These are phyloP conservation scores for Truncatella angustata DNA, from an alignment of 2,329 filamentous ascomycete genomes.

Conservation along the genomic window DNA sequence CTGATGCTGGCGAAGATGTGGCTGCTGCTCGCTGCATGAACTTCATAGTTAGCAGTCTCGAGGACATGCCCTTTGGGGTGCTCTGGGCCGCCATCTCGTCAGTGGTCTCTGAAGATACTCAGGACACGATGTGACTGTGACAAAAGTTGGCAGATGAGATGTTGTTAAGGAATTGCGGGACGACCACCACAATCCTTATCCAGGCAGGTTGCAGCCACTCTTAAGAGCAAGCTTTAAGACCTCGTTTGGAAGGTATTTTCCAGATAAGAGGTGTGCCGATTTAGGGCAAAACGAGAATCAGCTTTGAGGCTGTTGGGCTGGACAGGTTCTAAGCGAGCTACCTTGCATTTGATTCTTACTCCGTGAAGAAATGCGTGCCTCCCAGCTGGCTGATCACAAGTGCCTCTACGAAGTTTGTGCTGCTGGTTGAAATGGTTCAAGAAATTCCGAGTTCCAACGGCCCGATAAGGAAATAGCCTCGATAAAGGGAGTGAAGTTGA, in stretches of 20 bases:
- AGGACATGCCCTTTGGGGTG: slow-evolving; percentile 71
- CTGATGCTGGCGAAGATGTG: slow-evolving; percentile 43
- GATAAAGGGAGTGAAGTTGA: slow-evolving; percentile 11
- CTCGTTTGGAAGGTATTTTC: slow-evolving; percentile 2
- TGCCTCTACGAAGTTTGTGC: too few species aligned
- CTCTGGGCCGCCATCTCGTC: slow-evolving; percentile 48
- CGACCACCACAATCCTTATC: slow-evolving; percentile 1
- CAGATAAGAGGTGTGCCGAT: background rate
- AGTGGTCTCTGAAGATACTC: background rate
- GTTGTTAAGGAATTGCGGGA: background rate
- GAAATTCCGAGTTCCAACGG: background rate
- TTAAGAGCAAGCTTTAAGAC: slow-evolving; percentile 2
- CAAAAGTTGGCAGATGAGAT: background rate
- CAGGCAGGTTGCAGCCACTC: slow-evolving; percentile 4
- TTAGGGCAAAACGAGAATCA: too few species aligned
- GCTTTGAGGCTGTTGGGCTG: background rate
- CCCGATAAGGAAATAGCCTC: background rate
- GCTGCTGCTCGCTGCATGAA: slow-evolving; percentile 91
- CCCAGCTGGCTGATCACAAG: too few species aligned
- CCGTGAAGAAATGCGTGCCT: too few species aligned
- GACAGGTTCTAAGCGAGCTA: too few species aligned
- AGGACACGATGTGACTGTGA: slow-evolving; percentile 8
- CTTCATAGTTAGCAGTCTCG: slow-evolving; percentile 88
- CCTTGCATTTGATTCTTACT: too few species aligned
- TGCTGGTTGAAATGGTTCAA: too few species aligned